Evolutionary conservation across 257 asterid species (phyloP).

Genomic region (Jaltomata sinuosa): DNA sequence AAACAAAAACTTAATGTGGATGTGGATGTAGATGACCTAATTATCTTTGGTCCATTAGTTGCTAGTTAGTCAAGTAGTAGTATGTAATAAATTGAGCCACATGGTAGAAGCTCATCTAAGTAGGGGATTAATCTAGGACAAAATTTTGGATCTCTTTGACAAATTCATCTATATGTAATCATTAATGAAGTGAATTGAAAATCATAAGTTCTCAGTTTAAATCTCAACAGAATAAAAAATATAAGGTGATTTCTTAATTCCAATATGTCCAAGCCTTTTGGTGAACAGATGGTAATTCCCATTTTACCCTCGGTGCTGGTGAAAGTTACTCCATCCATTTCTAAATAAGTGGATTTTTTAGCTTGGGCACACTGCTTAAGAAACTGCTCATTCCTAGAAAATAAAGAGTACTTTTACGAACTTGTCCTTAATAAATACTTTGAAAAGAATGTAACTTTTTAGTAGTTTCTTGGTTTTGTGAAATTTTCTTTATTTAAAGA

Average conservation of each 20-base stretch:
- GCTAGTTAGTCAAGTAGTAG: neutral
- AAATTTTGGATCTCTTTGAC: neutral
- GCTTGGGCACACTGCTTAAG: too few relatives aligned
- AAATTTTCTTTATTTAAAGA: too few relatives aligned
- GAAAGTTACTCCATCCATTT: too few relatives aligned
- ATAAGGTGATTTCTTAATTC: neutral
- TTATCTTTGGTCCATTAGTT: neutral
- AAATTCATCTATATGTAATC: neutral
- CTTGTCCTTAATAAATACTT: too few relatives aligned
- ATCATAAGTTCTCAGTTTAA: neutral
- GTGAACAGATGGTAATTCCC: too few relatives aligned
- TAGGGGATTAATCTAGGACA: neutral
- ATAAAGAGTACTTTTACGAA: too few relatives aligned
- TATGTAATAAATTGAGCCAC: slow-evolving; percentile 1
- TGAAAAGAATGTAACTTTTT: too few relatives aligned
- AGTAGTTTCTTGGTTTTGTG: too few relatives aligned
- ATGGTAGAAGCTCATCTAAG: neutral
- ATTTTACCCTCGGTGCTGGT: too few relatives aligned
- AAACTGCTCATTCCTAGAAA: too few relatives aligned
- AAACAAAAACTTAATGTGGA: neutral
- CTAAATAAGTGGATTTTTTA: too few relatives aligned
- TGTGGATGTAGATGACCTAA: neutral
- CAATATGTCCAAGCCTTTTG: too few relatives aligned
- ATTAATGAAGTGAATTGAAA: neutral
- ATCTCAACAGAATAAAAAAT: neutral